Conservation (phyloP, 1,284 basidiomycete species). For the Marasmius sp. region DNA sequence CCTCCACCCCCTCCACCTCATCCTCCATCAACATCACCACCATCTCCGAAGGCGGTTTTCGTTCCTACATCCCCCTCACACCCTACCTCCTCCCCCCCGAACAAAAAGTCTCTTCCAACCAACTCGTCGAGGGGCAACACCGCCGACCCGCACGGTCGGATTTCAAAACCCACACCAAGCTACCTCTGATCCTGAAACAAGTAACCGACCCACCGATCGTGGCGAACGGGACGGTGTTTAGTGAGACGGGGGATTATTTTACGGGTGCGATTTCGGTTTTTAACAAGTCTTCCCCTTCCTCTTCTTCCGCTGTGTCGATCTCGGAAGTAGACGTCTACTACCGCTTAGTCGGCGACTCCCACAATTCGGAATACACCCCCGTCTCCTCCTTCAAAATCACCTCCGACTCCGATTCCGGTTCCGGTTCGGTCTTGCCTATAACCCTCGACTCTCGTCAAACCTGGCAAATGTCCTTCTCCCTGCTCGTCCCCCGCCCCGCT, state of each 20-base stretch:
- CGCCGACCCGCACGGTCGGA: constrained; percentile 28
- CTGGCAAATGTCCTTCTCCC: constrained; percentile 24
- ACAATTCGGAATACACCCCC: constrained; percentile 21
- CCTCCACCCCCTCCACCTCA: no score
- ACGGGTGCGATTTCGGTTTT: constrained; percentile 28
- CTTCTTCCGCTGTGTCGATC: constrained; percentile 28
- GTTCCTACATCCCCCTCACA: constrained; percentile 27
- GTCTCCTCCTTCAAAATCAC: constrained; percentile 24
- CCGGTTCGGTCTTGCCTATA: constrained; percentile 19
- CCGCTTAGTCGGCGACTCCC: constrained; percentile 30
- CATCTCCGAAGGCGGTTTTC: constrained; percentile 33
- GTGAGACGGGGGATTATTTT: constrained; percentile 23
- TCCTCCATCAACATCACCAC: constrained; percentile 26
- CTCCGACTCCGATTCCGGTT: constrained; percentile 10
- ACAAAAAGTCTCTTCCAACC: constrained; percentile 25
- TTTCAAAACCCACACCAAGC: constrained; percentile 30
- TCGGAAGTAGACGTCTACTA: constrained; percentile 28
- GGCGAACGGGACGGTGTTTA: constrained; percentile 25
- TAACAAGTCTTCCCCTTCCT: constrained; percentile 29
- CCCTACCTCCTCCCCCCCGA: constrained; percentile 29
- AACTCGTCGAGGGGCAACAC: constrained; percentile 20
- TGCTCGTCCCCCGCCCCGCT: constrained; percentile 27
- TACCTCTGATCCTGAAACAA: constrained; percentile 29
- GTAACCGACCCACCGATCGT: constrained; percentile 28
- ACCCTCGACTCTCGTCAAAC: constrained; percentile 34